A percentile compares a stretch with the other conserved stretches of the same genome.
Evolutionary conservation across 441 rosid species (phyloP).

Genomic region (Mallotus repandus): DNA sequence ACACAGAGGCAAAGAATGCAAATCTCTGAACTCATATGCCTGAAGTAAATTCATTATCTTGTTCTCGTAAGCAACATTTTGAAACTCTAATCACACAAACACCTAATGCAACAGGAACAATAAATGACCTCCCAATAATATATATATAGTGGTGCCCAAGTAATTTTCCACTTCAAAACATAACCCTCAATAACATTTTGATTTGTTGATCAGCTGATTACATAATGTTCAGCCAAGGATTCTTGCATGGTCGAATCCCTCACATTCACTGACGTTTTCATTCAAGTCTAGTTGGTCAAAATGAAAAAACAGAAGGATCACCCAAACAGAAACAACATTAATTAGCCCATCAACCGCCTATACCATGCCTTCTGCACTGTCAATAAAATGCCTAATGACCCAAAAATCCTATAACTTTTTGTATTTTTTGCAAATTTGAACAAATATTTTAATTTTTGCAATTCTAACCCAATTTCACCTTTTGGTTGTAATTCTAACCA

Average conservation of each 20-base stretch:
- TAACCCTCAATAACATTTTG: background rate
- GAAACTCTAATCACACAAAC: background rate
- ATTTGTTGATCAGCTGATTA: background rate
- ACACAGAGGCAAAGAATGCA: background rate
- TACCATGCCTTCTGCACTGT: background rate
- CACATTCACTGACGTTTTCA: background rate
- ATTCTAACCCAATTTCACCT: too few relatives aligned
- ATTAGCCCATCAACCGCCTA: background rate
- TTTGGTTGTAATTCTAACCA: too few relatives aligned
- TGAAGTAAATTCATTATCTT: background rate
- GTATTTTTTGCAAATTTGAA: too few relatives aligned
- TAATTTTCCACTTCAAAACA: constrained; percentile 12
- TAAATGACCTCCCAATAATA: background rate
- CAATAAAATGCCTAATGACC: too few relatives aligned
- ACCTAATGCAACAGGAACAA: background rate
- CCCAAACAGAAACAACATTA: background rate
- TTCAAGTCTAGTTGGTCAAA: background rate
- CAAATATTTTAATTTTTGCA: too few relatives aligned
- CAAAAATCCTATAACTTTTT: too few relatives aligned
- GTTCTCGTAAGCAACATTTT: background rate
- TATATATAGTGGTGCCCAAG: background rate
- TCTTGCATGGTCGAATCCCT: background rate
- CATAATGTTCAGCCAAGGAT: background rate
- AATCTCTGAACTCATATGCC: background rate
- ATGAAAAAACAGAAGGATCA: background rate